Conservation (phyloP, 139 green algal species). For the Micromonas pusilla region DNA sequence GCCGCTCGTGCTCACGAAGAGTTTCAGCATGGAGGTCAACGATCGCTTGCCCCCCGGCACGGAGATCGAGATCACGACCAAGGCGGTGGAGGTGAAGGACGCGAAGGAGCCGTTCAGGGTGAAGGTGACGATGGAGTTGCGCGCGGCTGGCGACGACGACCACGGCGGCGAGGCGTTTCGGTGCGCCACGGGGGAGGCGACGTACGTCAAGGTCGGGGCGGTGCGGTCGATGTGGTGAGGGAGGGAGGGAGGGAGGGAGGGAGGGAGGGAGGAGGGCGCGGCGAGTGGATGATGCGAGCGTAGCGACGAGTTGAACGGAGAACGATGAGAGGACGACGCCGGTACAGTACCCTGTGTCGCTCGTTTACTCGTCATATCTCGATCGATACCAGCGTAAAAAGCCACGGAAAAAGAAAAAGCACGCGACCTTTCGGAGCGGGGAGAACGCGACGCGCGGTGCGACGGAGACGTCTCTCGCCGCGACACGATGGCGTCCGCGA, state of each 20-base stretch:
- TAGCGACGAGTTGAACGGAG: not conserved
- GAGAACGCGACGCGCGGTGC: no score
- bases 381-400: no score
- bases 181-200: not conserved
- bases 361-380: no score
- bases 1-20: slow-evolving; percentile 1
- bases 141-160: not conserved
- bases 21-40: not conserved
- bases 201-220: slow-evolving; percentile 6
- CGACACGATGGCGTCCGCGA: no score
- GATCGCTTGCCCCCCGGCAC: not conserved
- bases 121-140: not conserved
- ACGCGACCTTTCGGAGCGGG: no score
- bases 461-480: no score
- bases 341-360: no score
- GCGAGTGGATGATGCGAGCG: not conserved
- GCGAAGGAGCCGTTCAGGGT: not conserved
- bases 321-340: not conserved
- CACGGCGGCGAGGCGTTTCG: not conserved
- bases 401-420: no score
- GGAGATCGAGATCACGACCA: not conserved
- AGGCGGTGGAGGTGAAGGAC: not conserved
- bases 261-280: not conserved
- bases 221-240: slow-evolving; percentile 10
- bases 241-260: not conserved